Conservation (phyloP, 345 rosid species). For the Eucalyptus albens region DNA sequence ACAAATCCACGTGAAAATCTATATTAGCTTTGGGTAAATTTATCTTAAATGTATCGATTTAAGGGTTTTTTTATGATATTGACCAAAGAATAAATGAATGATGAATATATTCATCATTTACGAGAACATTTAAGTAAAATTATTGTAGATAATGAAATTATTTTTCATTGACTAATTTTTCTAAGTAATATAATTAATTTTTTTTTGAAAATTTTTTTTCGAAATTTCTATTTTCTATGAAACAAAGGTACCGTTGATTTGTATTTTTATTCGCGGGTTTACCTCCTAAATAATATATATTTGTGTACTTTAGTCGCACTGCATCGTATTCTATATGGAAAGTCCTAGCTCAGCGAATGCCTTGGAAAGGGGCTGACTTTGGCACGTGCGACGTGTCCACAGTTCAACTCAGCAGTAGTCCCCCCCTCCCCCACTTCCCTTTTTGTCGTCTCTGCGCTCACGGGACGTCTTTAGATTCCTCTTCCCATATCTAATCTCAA, state of each 20-base stretch:
- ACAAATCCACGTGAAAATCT: accelerated
- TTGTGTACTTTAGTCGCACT: background rate
- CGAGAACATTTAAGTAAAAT: too few species aligned
- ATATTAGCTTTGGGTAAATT: too few species aligned
- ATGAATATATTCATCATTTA: too few species aligned
- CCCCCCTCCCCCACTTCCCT: background rate
- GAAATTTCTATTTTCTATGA: too few species aligned
- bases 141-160: too few species aligned
- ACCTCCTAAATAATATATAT: background rate
- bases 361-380: background rate
- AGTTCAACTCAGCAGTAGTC: background rate
- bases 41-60: too few species aligned
- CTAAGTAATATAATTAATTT: too few species aligned
- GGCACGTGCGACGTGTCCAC: background rate
- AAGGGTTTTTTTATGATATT: too few species aligned
- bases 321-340: background rate
- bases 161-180: background rate
- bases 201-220: too few species aligned
- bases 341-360: background rate
- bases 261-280: background rate
- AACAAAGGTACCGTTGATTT: too few species aligned
- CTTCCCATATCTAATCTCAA: background rate
- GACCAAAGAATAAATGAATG: accelerated
- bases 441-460: background rate
- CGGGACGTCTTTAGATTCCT: background rate